A percentile compares a stretch with the other conserved stretches of the same genome.
These are phyloP conservation scores for Nakaseomyces nivariensis DNA, from an alignment of 1,139 yeast species.

Conservation along the genomic window DNA sequence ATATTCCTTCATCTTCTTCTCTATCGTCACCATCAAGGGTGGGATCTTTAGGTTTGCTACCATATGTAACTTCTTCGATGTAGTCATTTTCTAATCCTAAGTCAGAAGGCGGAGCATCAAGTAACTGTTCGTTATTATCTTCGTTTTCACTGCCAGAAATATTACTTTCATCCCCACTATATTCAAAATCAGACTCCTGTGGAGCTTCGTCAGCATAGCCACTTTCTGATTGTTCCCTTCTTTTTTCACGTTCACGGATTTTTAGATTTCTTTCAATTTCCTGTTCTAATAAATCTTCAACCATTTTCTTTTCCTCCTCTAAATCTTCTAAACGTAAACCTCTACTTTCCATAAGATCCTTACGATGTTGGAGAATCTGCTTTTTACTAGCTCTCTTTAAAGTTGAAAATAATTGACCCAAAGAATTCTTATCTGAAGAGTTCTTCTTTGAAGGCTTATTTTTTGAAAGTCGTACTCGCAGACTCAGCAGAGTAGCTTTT, in stretches of 20 bases:
- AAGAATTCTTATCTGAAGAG: constrained; percentile 13
- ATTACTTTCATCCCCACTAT: constrained; percentile 24
- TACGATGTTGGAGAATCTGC: constrained; percentile 28
- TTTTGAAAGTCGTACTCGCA: constrained; percentile 31
- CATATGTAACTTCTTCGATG: not conserved
- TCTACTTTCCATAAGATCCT: constrained; percentile 18
- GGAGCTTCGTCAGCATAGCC: constrained; percentile 9
- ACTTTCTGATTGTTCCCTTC: constrained; percentile 31
- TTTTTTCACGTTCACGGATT: constrained; percentile 42
- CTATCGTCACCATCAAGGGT: not conserved
- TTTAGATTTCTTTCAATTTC: constrained; percentile 48
- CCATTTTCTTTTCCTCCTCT: constrained; percentile 28
- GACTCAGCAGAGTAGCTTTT: constrained; percentile 30
- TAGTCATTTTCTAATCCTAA: not conserved
- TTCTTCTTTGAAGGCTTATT: constrained; percentile 9
- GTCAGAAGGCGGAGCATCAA: not conserved
- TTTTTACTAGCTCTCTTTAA: constrained; percentile 27
- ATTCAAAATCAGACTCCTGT: constrained; percentile 25
- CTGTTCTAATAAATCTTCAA: constrained; percentile 47
- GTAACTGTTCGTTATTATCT: constrained; percentile 11
- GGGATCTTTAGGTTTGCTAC: not conserved
- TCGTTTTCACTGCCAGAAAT: constrained; percentile 21
- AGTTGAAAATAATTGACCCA: constrained; percentile 20
- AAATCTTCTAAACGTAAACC: constrained; percentile 25
- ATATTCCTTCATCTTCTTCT: not conserved